Evolutionary conservation across 2,329 filamentous ascomycete species (phyloP).

Genomic region (Microsporum canis): DNA sequence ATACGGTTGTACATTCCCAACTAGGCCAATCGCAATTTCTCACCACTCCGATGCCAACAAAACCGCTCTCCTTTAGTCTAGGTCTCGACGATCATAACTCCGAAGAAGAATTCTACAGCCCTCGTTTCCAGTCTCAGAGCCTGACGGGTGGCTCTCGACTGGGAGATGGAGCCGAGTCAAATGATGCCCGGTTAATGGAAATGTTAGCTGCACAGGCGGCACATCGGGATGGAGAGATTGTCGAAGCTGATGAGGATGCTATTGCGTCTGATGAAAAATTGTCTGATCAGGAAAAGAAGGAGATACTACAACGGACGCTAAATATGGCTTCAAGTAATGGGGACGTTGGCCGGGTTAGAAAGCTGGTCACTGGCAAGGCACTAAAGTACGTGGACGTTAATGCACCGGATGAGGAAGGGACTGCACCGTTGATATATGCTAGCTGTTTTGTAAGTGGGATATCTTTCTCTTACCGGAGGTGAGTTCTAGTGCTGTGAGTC

Average conservation of each 20-base stretch:
- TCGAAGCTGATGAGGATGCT: constrained; percentile 66
- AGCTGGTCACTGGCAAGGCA: constrained; percentile 62
- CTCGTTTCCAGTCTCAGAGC: constrained; percentile 19
- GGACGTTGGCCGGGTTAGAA: constrained; percentile 68
- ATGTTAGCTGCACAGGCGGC: constrained; percentile 94
- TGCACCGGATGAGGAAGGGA: constrained; percentile 83
- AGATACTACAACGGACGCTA: constrained; percentile 72
- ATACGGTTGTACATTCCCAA: not conserved
- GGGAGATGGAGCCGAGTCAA: constrained; percentile 27
- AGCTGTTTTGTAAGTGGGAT: constrained; percentile 79
- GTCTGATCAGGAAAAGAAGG: constrained; percentile 63
- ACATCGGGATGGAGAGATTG: constrained; percentile 54
- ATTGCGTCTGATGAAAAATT: constrained; percentile 65
- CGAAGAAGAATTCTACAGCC: constrained; percentile 46
- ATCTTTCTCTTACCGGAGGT: not conserved
- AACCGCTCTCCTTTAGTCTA: constrained; percentile 75
- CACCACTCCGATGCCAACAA: constrained; percentile 71
- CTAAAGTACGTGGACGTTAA: constrained; percentile 73
- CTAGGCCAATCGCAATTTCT: constrained; percentile 91
- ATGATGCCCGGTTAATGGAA: constrained; percentile 75
- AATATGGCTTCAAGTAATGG: constrained; percentile 97
- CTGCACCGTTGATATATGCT: constrained; percentile 91
- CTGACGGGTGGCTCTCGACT: constrained; percentile 1
- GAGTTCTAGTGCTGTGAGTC: not conserved
- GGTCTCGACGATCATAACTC: constrained; percentile 67